Evolutionary conservation across 148 eudicot genomes (phyloP).

Genomic region (Fagopyrum tataricum): DNA sequence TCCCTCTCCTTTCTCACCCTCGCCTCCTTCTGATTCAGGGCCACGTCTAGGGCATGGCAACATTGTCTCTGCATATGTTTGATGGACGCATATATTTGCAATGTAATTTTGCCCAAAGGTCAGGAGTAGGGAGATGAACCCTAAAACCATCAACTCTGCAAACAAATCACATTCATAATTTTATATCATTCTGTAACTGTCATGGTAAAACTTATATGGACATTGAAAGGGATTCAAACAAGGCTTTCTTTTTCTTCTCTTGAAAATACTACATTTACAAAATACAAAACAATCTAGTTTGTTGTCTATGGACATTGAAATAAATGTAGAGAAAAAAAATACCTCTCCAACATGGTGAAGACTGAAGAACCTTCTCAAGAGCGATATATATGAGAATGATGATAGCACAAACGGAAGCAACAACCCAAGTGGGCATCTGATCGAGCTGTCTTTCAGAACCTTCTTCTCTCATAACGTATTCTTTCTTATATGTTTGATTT

Average conservation of each 20-base stretch:
- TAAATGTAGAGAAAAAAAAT: no score
- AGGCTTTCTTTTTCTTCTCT: constrained; percentile 13
- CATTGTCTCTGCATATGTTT: constrained; percentile 45
- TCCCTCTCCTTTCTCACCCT: background rate
- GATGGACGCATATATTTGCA: constrained; percentile 56
- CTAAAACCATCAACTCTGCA: constrained; percentile 91
- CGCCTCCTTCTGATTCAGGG: background rate
- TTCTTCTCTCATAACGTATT: background rate
- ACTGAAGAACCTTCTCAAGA: constrained; percentile 57
- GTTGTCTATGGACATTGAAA: no score
- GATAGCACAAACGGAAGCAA: constrained; percentile 64
- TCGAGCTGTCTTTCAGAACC: constrained; percentile 33
- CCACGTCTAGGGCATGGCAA: constrained; percentile 42
- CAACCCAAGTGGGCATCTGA: constrained; percentile 87
- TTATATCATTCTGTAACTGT: background rate
- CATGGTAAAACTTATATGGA: background rate
- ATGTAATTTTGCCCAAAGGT: constrained; percentile 81
- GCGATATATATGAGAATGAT: constrained; percentile 59
- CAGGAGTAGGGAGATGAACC: constrained; percentile 80
- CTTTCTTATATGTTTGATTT: background rate
- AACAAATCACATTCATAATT: background rate
- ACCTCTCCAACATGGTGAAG: constrained; percentile 55
- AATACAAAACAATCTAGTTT: background rate
- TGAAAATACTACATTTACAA: background rate
- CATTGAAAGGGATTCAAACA: constrained; percentile 12